Conservation (phyloP, 768 basidiomycete species). For the Mycena chlorophos region DNA sequence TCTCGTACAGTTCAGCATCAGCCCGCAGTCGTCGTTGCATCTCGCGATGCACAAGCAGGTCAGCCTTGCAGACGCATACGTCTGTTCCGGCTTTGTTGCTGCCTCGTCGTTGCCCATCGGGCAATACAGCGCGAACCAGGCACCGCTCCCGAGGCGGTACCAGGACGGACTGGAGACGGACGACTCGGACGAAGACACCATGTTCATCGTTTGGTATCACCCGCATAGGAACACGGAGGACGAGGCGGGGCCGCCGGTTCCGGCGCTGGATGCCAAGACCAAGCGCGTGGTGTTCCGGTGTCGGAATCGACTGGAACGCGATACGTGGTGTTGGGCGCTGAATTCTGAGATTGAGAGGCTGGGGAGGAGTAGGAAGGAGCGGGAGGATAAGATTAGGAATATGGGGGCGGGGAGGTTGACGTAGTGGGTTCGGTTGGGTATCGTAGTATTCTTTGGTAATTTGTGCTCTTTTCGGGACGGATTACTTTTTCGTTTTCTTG, state of each 20-base stretch:
- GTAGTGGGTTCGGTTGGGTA: background rate
- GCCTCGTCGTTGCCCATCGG: conserved; percentile 61
- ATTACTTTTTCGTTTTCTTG: too few species aligned
- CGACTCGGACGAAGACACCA: conserved; percentile 83
- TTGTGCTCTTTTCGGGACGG: too few species aligned
- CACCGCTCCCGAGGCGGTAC: conserved; percentile 69
- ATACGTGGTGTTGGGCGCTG: conserved; percentile 94
- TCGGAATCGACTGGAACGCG: conserved; percentile 83
- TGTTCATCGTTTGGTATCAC: conserved; percentile 80
- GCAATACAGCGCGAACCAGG: conserved; percentile 58
- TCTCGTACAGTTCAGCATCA: conserved; percentile 70
- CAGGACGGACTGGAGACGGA: conserved; percentile 87
- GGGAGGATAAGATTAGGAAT: conserved; percentile 68
- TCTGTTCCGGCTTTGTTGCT: conserved; percentile 85
- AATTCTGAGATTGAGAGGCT: conserved; percentile 87
- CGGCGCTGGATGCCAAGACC: conserved; percentile 42
- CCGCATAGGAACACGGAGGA: conserved; percentile 36
- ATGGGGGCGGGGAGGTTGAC: conserved; percentile 39
- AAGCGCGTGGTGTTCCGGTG: conserved; percentile 69
- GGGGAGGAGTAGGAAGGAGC: conserved; percentile 55
- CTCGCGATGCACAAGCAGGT: conserved; percentile 55
- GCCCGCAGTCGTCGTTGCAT: conserved; percentile 57
- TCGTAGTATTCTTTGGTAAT: too few species aligned
- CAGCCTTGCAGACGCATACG: conserved; percentile 71
- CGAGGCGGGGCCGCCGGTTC: conserved; percentile 23